These are phyloP conservation scores for Candida sithepensis DNA, from an alignment of 805 yeast species.

Conservation along the genomic window DNA sequence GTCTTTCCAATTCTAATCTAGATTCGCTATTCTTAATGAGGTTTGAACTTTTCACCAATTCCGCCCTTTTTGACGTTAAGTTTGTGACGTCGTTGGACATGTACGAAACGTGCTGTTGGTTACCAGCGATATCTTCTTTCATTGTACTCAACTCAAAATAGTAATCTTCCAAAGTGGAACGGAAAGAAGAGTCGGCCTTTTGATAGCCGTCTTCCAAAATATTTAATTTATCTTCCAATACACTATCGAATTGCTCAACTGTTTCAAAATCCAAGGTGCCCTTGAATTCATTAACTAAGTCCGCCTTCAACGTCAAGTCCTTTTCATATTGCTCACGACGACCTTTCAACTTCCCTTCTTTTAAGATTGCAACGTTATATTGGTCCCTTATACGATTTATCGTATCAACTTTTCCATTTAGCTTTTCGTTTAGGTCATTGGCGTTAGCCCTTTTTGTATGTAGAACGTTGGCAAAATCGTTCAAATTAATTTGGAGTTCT, in stretches of 20 bases:
- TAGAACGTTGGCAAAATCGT: conserved; percentile 37
- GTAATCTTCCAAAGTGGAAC: conserved; percentile 11
- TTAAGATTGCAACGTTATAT: conserved; percentile 37
- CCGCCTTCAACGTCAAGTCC: conserved; percentile 14
- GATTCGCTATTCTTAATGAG: conserved; percentile 40
- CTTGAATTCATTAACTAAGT: conserved; percentile 8
- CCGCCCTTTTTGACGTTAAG: conserved; percentile 33
- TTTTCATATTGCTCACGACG: conserved; percentile 21
- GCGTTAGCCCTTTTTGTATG: conserved; percentile 22
- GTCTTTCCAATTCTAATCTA: conserved; percentile 43
- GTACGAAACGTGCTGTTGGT: conserved; percentile 42
- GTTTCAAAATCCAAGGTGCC: conserved; percentile 4
- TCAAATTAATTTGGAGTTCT: conserved; percentile 36
- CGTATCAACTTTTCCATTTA: conserved; percentile 12
- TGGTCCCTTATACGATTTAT: conserved; percentile 26
- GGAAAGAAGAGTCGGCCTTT: conserved; percentile 2
- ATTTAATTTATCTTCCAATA: conserved; percentile 7
- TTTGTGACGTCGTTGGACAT: conserved; percentile 37
- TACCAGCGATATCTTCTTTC: conserved; percentile 36
- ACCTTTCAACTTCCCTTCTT: conserved; percentile 53
- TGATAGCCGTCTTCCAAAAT: conserved; percentile 1
- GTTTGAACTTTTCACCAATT: conserved; percentile 37
- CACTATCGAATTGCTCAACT: conserved; percentile 8
- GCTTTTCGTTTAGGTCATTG: conserved; percentile 10
- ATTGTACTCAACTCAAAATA: conserved; percentile 15